Evolutionary conservation across 805 yeast genomes (phyloP), one percentile per base, ranked within the genome.

Genomic region (Schwanniomyces yamadae): DNA sequence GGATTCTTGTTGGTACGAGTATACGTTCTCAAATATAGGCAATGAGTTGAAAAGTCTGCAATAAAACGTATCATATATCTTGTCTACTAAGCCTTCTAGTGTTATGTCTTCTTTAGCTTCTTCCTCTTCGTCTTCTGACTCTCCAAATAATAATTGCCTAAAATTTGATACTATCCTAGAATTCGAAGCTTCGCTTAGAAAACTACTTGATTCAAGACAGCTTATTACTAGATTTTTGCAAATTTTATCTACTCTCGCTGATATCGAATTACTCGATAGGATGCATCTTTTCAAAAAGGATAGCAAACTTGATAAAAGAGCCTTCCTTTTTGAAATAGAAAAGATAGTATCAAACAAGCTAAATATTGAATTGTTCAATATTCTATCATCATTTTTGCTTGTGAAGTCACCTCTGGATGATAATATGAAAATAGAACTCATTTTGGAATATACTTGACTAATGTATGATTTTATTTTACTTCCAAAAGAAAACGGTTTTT

Each of bases 1-100:
- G 3, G 48, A 29, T 33, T 57, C 62, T 11, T 36, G 28, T 5
- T 37, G n/a, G 36, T 39, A 54, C 6, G 7, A 21, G 23, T 10
- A 21, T 8, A 21, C 7, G 10, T 21, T 7, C 23, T 10, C 10
- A 8, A 10, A 21, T 7, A 21, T 7, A 10, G 20, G 28, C 12
- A 23, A 10, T 13, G 12, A 23, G 5, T 20, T 22, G 2, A 38
- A 34, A 4, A 38, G 10, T 24, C 27, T 31, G 8, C 24, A 27
- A 11, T 27, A 32, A 2, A 49, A 28, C 4, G 50, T 9, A 3
- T 25, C 33, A 28, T 34, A 41, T 15, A 54, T 34, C n/a, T 48
- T 41, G 6, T 42, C 42, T 3, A 50, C 29, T 17, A 57, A 27
- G 9, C 23, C 32, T 11, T 47, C 52, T 10, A 48, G 16, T 8